A percentile compares a stretch with the other conserved stretches of the same genome.
Evolutionary conservation across 345 rosid genomes (phyloP).

Genomic region (Eucalyptus marginata): DNA sequence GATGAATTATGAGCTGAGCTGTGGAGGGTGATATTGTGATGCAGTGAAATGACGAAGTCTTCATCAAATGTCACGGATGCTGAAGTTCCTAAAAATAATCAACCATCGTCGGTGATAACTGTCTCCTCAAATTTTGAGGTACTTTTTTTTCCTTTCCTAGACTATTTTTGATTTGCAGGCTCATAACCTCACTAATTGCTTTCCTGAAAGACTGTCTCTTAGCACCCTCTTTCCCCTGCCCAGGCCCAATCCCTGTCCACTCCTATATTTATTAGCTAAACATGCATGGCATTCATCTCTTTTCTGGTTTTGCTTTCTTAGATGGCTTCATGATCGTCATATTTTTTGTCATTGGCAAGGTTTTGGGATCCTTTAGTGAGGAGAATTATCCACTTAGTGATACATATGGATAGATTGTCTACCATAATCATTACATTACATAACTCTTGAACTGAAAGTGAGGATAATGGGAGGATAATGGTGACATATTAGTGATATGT

Average conservation of each 20-base stretch:
- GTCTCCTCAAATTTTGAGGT: conserved; percentile 86
- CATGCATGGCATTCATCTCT: background rate
- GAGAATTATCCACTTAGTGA: background rate
- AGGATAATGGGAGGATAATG: background rate
- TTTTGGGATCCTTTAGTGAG: background rate
- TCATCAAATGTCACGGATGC: conserved; percentile 23
- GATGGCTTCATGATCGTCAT: background rate
- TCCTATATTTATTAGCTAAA: background rate
- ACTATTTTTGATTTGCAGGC: background rate
- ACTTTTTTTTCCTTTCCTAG: background rate
- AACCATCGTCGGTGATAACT: conserved; percentile 31
- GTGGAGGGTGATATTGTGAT: background rate
- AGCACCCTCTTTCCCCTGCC: background rate
- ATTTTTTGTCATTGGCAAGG: background rate
- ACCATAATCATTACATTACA: background rate
- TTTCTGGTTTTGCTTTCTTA: background rate
- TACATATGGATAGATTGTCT: background rate
- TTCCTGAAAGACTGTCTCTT: background rate
- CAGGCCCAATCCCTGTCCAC: background rate
- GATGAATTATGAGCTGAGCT: background rate
- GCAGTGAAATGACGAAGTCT: conserved; percentile 53
- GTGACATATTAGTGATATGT: background rate
- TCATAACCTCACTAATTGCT: background rate
- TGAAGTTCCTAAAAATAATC: conserved; percentile 40
- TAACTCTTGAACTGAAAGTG: background rate